Percentiles rank a stretch among this genome's conserved stretches.
phyloP scores from a whole-genome alignment of 2,329 filamentous ascomycete species.

The Pseudogymnoascus pannorum region DNA sequence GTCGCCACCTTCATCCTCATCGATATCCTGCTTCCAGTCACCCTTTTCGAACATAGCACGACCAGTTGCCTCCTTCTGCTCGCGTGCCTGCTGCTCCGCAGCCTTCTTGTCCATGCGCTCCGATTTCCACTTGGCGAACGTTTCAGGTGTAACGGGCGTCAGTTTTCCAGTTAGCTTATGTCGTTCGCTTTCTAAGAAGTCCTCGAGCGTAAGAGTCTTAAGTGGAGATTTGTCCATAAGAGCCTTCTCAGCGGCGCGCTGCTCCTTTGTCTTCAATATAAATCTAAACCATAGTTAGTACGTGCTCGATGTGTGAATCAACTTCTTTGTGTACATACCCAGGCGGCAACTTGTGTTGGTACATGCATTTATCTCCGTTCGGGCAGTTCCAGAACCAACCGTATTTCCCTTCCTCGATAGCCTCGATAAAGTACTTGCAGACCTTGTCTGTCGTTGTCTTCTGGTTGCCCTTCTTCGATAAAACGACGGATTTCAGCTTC shows the following conservation, averaged over 20 bases:
- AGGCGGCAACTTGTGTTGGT: slow-evolving; percentile 88
- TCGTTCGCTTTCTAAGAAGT: slow-evolving; percentile 92
- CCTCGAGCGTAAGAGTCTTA: slow-evolving; percentile 89
- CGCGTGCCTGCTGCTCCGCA: slow-evolving; percentile 81
- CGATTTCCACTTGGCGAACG: slow-evolving; percentile 96
- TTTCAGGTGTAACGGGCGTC: slow-evolving; percentile 87
- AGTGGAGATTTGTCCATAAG: slow-evolving; percentile 92
- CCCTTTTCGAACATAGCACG: slow-evolving; percentile 94
- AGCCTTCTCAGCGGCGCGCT: slow-evolving; percentile 90
- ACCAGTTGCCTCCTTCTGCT: slow-evolving; percentile 92
- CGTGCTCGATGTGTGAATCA: neutral
- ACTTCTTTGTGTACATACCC: slow-evolving; percentile 56
- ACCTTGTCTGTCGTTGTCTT: slow-evolving; percentile 95
- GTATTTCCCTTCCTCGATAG: slow-evolving; percentile 97
- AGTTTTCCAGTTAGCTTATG: slow-evolving; percentile 88
- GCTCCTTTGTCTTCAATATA: slow-evolving; percentile 95
- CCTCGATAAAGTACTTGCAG: slow-evolving; percentile 96
- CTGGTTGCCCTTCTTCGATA: slow-evolving; percentile 97
- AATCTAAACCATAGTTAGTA: slow-evolving; percentile 52
- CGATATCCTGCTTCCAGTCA: slow-evolving; percentile 71
- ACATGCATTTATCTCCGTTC: slow-evolving; percentile 98
- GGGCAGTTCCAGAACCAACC: slow-evolving; percentile 99
- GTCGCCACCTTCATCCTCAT: slow-evolving; percentile 39
- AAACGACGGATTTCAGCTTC: slow-evolving; percentile 80
- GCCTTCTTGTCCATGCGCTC: slow-evolving; percentile 91